phyloP scores from a whole-genome alignment of 352 stramenopile genomes.

The Thraustochytrium striatum region DNA sequence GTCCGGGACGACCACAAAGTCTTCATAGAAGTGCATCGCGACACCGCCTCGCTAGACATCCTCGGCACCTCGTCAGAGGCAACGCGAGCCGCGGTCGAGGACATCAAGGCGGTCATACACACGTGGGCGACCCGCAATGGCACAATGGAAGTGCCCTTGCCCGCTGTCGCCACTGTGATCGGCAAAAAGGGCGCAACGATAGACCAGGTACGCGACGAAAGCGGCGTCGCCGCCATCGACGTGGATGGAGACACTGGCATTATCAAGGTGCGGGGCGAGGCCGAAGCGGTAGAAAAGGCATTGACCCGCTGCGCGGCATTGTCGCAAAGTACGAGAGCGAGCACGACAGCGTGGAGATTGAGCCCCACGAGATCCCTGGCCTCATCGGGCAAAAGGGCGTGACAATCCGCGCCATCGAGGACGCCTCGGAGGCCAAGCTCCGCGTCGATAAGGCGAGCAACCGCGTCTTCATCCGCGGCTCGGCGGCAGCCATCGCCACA shows the following conservation, averaged over 20 bases:
- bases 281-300: slow-evolving; percentile 27
- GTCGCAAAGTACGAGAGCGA: slow-evolving; percentile 21
- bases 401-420: slow-evolving; percentile 16
- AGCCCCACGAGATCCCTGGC: neutral
- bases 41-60: slow-evolving; percentile 1
- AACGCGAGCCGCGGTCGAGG: neutral
- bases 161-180: slow-evolving; percentile 16
- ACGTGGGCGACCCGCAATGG: neutral
- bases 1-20: slow-evolving; percentile 1
- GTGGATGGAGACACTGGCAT: neutral
- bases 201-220: neutral
- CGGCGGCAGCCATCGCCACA: neutral
- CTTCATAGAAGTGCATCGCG: slow-evolving; percentile 17
- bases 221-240: slow-evolving; percentile 28
- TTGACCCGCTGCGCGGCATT: neutral
- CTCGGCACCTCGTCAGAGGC: neutral
- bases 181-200: slow-evolving; percentile 24
- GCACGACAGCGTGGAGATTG: neutral
- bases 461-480: neutral
- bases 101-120: neutral
- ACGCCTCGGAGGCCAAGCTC: slow-evolving; percentile 1
- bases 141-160: neutral
- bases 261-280: neutral
- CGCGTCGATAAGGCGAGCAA: neutral
- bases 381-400: slow-evolving; percentile 17